A percentile compares a stretch with the other conserved stretches of the same genome.
Conservation (phyloP, 108 stramenopile genomes). For the Conticribra weissflogii region DNA sequence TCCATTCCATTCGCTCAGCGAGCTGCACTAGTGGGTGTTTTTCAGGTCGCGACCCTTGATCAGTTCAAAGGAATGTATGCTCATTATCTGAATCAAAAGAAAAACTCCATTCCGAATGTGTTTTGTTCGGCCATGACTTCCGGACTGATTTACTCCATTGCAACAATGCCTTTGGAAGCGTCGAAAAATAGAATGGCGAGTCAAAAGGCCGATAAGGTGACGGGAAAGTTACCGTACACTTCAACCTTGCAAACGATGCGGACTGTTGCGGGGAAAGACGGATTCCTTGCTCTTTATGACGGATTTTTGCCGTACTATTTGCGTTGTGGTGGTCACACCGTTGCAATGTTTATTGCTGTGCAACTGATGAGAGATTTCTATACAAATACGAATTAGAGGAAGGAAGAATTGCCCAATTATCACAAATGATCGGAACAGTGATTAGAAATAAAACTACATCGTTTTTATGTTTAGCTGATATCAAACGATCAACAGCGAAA, state of each 20-base stretch:
- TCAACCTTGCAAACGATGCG: constrained; percentile 81
- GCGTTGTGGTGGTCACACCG: constrained; percentile 96
- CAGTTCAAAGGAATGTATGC: constrained; percentile 90
- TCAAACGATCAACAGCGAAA: too few relatives aligned
- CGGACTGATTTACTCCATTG: constrained; percentile 90
- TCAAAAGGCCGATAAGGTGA: constrained; percentile 75
- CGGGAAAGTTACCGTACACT: constrained; percentile 87
- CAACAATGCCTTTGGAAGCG: constrained; percentile 95
- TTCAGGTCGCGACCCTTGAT: constrained; percentile 94
- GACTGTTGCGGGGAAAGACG: constrained; percentile 72
- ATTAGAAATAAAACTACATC: too few relatives aligned
- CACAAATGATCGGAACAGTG: too few relatives aligned
- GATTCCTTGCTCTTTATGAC: constrained; percentile 84
- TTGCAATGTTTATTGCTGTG: constrained; percentile 91
- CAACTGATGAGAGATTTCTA: constrained; percentile 84
- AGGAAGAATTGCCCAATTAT: too few relatives aligned
- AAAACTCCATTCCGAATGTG: constrained; percentile 85
- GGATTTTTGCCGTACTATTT: constrained; percentile 93
- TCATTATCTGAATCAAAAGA: constrained; percentile 60
- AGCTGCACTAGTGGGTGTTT: constrained; percentile 93
- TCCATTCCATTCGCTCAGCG: constrained; percentile 87
- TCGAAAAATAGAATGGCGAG: constrained; percentile 95
- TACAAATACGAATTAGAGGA: too few relatives aligned
- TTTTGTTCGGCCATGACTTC: constrained; percentile 93
- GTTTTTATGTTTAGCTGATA: too few relatives aligned